These are phyloP conservation scores for Butyriboletus loyo DNA, from an alignment of 768 basidiomycete genomes.

Conservation along the genomic window DNA sequence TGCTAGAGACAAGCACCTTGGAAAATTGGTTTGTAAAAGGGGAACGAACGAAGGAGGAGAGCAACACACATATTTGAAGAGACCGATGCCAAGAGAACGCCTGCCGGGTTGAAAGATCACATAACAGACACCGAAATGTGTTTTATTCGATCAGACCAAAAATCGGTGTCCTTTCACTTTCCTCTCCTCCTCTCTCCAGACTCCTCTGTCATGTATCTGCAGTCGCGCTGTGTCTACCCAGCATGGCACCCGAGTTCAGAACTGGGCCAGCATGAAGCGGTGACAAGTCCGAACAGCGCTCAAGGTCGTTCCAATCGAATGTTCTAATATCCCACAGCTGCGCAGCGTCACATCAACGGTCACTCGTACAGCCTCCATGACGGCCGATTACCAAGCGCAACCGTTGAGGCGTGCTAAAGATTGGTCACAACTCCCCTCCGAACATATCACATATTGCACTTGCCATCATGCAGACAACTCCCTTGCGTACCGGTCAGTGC, in stretches of 20 bases:
- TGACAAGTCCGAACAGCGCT: not conserved
- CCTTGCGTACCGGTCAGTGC: no score
- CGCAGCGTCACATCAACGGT: no score
- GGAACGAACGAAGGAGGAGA: not conserved
- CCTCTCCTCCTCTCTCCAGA: not conserved
- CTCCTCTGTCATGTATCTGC: no score
- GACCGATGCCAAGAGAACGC: not conserved
- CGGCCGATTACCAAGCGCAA: no score
- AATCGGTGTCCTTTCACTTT: not conserved
- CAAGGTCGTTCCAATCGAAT: not conserved
- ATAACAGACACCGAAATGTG: not conserved
- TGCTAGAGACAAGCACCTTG: not conserved
- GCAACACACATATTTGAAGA: conserved; percentile 5
- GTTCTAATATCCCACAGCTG: not conserved
- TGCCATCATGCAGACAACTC: no score
- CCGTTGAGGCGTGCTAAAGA: no score
- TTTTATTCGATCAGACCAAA: not conserved
- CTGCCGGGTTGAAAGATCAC: not conserved
- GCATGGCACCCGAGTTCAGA: not conserved
- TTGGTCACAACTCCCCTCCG: no score
- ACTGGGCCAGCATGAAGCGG: not conserved
- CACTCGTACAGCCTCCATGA: no score
- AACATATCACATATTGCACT: no score
- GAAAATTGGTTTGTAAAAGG: not conserved
- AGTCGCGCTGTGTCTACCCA: not conserved